Base-by-base conservation (phyloP, 495 filamentous ascomycete genomes). In the Aspergillus heteromorphus region DNA sequence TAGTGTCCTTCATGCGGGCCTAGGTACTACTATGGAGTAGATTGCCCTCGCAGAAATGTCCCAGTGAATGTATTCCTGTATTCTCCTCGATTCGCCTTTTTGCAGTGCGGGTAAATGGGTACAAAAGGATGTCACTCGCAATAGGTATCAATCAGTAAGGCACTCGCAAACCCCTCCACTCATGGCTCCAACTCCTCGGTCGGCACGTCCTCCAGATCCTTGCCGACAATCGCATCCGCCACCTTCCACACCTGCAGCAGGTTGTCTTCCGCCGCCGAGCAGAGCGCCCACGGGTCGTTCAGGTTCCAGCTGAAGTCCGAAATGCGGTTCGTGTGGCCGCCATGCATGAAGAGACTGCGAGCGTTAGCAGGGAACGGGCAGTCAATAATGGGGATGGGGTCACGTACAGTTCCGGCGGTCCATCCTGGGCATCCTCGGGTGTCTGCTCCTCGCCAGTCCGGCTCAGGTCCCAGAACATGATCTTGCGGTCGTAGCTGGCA, bases 251-350 rank as follows among this genome's bases (percentile, higher is more conserved):
- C 87, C 70, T 97, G 91, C 36, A 99, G 80, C 54, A 97, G 76
- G 60, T 99, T 99, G 73, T 99, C 95, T 64, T 99, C 95, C 1
- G 93, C 92, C 10, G 92, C 92, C 45, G 87, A 92, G 63, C 88
- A 90, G 51, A 97, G 84, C 25, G 95, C 82, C 95, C 95, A 99
- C 11, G 91, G 91, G 62, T 96, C 88, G 62, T 91, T 96, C 54
- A 84, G 80, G 66, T 97, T 99, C 92, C 92, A 99, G 75, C 86
- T 91, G 61, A 99, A 97, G 70, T 99, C 95, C 9, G 88, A 87
- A 38, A 99, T 84, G 51, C 92, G 87, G 66, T 96, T 96, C 14
- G 92, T 99, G 73, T 97, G 95, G 19, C 95, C 95, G 54, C 93
- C 95, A 61, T 99, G 95, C 93, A 99, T 99, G 68, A 99, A 99